A percentile compares a stretch with the other conserved stretches of the same genome.
Evolutionary conservation across 306 rosid genomes (phyloP).

Genomic region (Cicer cuneatum): DNA sequence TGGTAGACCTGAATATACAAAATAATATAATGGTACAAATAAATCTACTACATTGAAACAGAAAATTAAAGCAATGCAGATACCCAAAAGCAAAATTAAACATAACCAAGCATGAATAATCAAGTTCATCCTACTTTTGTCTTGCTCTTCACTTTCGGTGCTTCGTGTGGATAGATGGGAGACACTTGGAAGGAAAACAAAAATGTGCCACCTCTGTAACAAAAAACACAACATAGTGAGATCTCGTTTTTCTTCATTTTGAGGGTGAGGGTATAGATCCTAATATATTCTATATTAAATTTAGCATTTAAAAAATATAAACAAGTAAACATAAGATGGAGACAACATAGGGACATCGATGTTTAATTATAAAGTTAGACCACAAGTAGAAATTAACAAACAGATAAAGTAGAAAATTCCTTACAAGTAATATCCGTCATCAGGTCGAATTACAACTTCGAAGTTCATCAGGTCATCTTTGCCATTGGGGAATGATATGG

Average conservation of each 20-base stretch:
- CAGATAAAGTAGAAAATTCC: constrained; percentile 42
- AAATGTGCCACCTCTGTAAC: constrained; percentile 78
- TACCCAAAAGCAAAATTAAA: not conserved
- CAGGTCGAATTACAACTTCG: constrained; percentile 91
- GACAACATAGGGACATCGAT: not conserved
- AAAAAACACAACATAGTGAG: constrained; percentile 42
- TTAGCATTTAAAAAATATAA: constrained; percentile 2
- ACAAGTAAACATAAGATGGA: constrained; percentile 6
- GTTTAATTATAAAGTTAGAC: constrained; percentile 2
- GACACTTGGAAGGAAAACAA: constrained; percentile 80
- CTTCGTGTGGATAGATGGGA: constrained; percentile 88
- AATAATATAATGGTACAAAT: constrained; percentile 28
- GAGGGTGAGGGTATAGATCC: constrained; percentile 8
- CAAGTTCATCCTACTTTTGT: constrained; percentile 69
- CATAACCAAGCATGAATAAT: constrained; percentile 13
- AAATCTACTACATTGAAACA: constrained; percentile 20
- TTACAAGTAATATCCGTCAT: constrained; percentile 90
- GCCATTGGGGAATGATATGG: constrained; percentile 84
- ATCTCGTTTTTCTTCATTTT: not conserved
- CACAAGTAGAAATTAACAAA: constrained; percentile 12
- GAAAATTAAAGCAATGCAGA: not conserved
- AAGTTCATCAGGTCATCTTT: constrained; percentile 97
- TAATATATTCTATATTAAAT: constrained; percentile 13
- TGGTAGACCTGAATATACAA: constrained; percentile 72
- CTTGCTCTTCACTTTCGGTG: constrained; percentile 96